These are phyloP conservation scores for Euclidium syriacum DNA, from an alignment of 345 rosid species.

Conservation along the genomic window DNA sequence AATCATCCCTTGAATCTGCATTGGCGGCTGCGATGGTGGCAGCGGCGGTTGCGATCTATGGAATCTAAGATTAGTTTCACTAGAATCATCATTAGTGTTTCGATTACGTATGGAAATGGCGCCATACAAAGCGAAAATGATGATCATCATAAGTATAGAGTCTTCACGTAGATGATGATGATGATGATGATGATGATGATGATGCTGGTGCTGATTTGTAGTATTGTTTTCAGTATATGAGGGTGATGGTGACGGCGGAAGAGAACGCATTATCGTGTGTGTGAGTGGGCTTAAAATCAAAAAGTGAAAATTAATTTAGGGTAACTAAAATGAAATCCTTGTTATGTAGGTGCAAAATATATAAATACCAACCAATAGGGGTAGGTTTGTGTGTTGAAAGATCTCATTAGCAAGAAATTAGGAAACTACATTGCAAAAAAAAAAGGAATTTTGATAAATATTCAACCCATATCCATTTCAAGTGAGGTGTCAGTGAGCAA, in stretches of 20 bases:
- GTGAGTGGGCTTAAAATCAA: not conserved
- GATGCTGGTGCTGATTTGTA: too few relatives aligned
- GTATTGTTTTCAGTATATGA: not conserved
- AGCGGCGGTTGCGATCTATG: not conserved
- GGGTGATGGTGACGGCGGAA: slow-evolving; percentile 16
- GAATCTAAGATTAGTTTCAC: not conserved
- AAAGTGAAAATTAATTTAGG: not conserved
- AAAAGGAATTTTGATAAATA: not conserved
- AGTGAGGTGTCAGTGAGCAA: too few relatives aligned
- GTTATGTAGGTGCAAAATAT: not conserved
- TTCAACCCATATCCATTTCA: not conserved
- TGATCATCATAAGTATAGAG: slow-evolving; percentile 3
- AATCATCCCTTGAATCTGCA: not conserved
- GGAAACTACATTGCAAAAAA: slow-evolving; percentile 3
- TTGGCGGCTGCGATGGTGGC: not conserved
- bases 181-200: too few relatives aligned
- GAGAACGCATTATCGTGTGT: slow-evolving; percentile 5
- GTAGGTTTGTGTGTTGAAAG: not conserved
- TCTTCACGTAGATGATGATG: not conserved
- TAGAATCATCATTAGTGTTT: not conserved
- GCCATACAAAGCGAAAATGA: slow-evolving; percentile 3
- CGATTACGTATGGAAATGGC: not conserved
- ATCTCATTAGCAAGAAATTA: slow-evolving; percentile 9
- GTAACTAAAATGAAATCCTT: not conserved
- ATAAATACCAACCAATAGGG: not conserved